Conservation (phyloP, 257 asterid species). For the Przewalskia tangutica region DNA sequence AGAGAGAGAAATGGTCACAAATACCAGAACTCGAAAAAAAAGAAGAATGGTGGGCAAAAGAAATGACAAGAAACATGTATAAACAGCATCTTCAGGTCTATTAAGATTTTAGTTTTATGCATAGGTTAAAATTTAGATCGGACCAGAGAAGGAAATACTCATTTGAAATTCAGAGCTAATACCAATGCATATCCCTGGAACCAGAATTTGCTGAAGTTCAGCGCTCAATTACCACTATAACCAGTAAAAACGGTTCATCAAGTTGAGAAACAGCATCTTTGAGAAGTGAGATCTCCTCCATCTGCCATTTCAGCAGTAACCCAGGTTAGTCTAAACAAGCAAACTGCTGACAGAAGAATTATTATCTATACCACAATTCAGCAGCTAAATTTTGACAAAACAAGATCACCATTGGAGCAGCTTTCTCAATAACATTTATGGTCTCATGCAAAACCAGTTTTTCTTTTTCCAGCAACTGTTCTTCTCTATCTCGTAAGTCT, state of each 20-base stretch:
- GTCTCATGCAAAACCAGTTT: constrained; percentile 56
- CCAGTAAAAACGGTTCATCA: constrained; percentile 92
- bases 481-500: constrained; percentile 54
- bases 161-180: constrained; percentile 89
- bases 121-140: constrained; percentile 14
- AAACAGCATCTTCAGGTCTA: neutral
- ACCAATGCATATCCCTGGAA: constrained; percentile 93
- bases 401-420: constrained; percentile 92
- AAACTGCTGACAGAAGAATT: constrained; percentile 14
- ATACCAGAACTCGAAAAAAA: neutral
- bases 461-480: constrained; percentile 52
- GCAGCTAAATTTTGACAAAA: constrained; percentile 54
- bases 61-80: neutral
- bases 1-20: neutral
- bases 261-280: constrained; percentile 97
- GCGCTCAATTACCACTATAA: constrained; percentile 99
- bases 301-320: constrained; percentile 48
- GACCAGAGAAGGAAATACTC: constrained; percentile 33
- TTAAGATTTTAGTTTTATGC: neutral
- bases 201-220: constrained; percentile 99
- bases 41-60: neutral
- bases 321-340: constrained; percentile 22
- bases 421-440: constrained; percentile 50
- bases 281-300: constrained; percentile 97
- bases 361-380: constrained; percentile 20